Base-by-base conservation (phyloP, 768 basidiomycete genomes). In the Neoboletus brunneissimus region DNA sequence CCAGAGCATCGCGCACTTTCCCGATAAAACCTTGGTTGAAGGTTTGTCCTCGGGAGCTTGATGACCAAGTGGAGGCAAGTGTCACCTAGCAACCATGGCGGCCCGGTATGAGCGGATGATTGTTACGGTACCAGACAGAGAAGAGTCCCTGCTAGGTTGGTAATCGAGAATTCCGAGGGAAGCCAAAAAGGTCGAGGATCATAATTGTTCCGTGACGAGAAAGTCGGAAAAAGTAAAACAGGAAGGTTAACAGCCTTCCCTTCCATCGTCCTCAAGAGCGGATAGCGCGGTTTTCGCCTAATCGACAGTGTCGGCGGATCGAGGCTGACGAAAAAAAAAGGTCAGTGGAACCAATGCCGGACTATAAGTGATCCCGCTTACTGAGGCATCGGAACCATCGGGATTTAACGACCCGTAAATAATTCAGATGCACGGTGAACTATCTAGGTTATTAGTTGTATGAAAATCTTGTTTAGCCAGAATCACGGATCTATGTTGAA, bases 401-500 rank as follows among this genome's bases (percentile, higher is more conserved):
- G 16, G 35, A 55, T 56, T 49, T 53, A 35, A 34, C 7, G 40
- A 52, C 55, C 37, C 41, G 4, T 34, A 48, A 54, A 46, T 18
- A 51, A 61, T 68, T 63, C 55, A 66, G 45, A 61, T 56, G 55
- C 58, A 67, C 60, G 56, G 25, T 34, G 43, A 55, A 50, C 54
- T 58, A 61, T 64, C 70, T 73, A 71, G 51, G 51, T 62, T 44
- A 66, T 73, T 69, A 63, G 58, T 61, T 55, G 54, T 15, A 34
- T 35, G 60, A 35, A 52, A 54, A 48, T 15, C 15, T 52, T 34
- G 63, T 55, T 60, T 44, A 57, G 47, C 61, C 46, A 54, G 48
- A 40, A 50, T 52, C 69, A 69, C 60, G 55, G 56, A 48, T 71
- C 67, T 71, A 71, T 65, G 67, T 69, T 62, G 61, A 48, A 58